These are phyloP conservation scores for Raphanus sativus DNA, from an alignment of 345 rosid species.

Conservation along the genomic window DNA sequence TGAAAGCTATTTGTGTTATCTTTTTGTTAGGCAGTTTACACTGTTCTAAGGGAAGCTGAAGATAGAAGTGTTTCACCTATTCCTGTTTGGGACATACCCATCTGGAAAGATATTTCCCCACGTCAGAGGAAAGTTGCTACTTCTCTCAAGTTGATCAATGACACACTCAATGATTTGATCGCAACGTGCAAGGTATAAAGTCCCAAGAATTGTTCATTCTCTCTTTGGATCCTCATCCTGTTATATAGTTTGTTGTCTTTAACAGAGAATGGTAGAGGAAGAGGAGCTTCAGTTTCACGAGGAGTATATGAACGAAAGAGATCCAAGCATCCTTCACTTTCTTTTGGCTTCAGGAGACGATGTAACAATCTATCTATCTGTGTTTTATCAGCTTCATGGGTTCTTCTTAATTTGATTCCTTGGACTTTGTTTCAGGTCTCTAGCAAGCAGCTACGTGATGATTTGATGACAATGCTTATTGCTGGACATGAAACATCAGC, in stretches of 20 bases:
- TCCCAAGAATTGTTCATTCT: not conserved
- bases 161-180: slow-evolving; percentile 67
- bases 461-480: slow-evolving; percentile 97
- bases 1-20: slow-evolving; percentile 8
- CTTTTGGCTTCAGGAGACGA: slow-evolving; percentile 93
- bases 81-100: slow-evolving; percentile 89
- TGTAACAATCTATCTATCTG: slow-evolving; percentile 42
- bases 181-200: slow-evolving; percentile 80
- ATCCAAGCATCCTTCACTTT: slow-evolving; percentile 97
- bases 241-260: not conserved
- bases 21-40: slow-evolving; percentile 77
- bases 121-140: slow-evolving; percentile 69
- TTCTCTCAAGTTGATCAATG: slow-evolving; percentile 81
- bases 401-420: not conserved
- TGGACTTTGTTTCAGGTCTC: slow-evolving; percentile 59
- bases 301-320: slow-evolving; percentile 90
- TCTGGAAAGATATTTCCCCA: slow-evolving; percentile 94
- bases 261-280: slow-evolving; percentile 89
- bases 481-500: slow-evolving; percentile 99
- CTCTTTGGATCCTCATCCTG: not conserved
- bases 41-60: slow-evolving; percentile 91
- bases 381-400: slow-evolving; percentile 2
- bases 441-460: slow-evolving; percentile 96
- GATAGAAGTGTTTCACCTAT: slow-evolving; percentile 93
- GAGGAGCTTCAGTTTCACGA: slow-evolving; percentile 89